A percentile compares a stretch with the other conserved stretches of the same genome.
phyloP scores from a whole-genome alignment of 257 asterid species.

The Jasminum sambac region DNA sequence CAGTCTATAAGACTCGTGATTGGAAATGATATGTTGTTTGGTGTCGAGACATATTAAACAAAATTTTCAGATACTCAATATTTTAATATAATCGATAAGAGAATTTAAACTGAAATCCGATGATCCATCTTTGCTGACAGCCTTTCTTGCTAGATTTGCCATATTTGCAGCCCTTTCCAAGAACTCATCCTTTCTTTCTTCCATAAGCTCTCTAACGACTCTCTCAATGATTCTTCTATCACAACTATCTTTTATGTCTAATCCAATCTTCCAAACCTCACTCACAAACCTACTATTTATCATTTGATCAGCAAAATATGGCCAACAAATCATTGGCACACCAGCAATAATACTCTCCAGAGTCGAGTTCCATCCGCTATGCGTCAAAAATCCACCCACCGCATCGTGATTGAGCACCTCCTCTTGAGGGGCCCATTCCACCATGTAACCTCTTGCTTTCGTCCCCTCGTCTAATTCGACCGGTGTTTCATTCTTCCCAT shows the following conservation, averaged over 20 bases:
- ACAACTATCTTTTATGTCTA: slow-evolving; percentile 32
- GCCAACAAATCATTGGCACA: slow-evolving; percentile 28
- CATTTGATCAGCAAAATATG: slow-evolving; percentile 20
- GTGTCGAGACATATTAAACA: no score
- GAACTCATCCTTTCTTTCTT: neutral
- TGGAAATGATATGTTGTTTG: no score
- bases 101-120: neutral
- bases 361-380: slow-evolving; percentile 25
- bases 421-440: slow-evolving; percentile 29
- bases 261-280: slow-evolving; percentile 24
- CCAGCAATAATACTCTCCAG: slow-evolving; percentile 1
- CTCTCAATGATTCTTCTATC: slow-evolving; percentile 22
- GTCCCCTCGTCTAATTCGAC: slow-evolving; percentile 9
- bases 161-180: neutral
- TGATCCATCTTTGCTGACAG: neutral
- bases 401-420: slow-evolving; percentile 21
- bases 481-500: neutral
- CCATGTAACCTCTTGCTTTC: slow-evolving; percentile 19
- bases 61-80: neutral
- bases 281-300: slow-evolving; percentile 24
- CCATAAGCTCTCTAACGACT: slow-evolving; percentile 17
- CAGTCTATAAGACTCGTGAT: no score
- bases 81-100: neutral
- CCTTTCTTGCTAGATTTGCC: neutral
- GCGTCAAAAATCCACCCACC: slow-evolving; percentile 23